Percentiles rank a stretch among this genome's conserved stretches.
These are phyloP conservation scores for Colletotrichum kahawae DNA, from an alignment of 2,329 filamentous ascomycete genomes.

Conservation along the genomic window DNA sequence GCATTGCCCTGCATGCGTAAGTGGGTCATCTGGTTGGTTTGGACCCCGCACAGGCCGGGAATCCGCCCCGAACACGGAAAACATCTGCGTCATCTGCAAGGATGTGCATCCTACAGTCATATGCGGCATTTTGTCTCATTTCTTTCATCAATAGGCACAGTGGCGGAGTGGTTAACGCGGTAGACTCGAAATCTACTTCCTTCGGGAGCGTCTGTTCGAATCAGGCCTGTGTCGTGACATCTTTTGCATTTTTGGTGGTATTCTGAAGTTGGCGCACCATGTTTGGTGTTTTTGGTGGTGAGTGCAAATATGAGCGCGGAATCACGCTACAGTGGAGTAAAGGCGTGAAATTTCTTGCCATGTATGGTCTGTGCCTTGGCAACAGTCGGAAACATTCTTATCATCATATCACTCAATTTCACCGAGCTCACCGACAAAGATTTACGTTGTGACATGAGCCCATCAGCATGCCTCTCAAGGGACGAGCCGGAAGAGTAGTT, in stretches of 20 bases:
- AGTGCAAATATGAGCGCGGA: neutral
- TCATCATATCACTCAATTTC: neutral
- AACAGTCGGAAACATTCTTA: neutral
- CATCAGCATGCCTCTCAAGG: neutral
- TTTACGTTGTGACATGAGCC: neutral
- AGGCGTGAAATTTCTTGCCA: neutral
- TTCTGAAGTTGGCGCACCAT: neutral
- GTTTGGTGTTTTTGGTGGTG: neutral
- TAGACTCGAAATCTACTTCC: neutral
- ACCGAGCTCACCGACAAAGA: neutral
- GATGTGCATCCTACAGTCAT: rapidly evolving
- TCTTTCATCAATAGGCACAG: neutral
- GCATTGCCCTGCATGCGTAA: neutral
- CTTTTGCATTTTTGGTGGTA: neutral
- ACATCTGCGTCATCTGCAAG: neutral
- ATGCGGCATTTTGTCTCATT: rapidly evolving
- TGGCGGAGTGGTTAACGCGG: neutral
- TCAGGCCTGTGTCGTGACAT: neutral
- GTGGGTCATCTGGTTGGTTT: neutral
- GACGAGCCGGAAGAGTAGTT: neutral
- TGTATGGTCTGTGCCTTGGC: neutral
- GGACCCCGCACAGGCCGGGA: neutral
- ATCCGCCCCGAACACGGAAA: neutral
- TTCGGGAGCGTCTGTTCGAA: neutral
- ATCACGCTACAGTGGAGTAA: neutral